A percentile compares a stretch with the other conserved stretches of the same genome.
Evolutionary conservation across 352 stramenopile species (phyloP).

Genomic region (Phytophthora ramorum): DNA sequence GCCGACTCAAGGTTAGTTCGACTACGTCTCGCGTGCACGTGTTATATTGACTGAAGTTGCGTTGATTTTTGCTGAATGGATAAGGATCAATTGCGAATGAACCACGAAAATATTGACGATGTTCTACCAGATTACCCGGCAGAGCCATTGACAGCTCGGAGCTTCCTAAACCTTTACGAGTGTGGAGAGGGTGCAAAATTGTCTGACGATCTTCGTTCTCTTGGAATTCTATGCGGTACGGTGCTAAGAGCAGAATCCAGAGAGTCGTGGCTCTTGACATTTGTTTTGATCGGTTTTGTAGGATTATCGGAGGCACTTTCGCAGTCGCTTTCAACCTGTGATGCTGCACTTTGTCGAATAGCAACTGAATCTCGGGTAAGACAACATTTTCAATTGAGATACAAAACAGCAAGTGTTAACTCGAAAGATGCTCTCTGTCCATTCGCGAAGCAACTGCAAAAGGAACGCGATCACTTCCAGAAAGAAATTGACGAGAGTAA

Average conservation of each 20-base stretch:
- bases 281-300: slow-evolving; percentile 6
- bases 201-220: slow-evolving; percentile 42
- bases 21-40: background rate
- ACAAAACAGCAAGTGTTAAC: background rate
- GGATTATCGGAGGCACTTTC: slow-evolving; percentile 29
- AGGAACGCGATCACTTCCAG: slow-evolving; percentile 42
- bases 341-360: slow-evolving; percentile 34
- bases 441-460: slow-evolving; percentile 40
- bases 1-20: slow-evolving; percentile 48
- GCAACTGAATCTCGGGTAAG: slow-evolving; percentile 32
- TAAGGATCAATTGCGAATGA: slow-evolving; percentile 36
- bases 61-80: background rate
- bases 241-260: background rate
- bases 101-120: slow-evolving; percentile 35
- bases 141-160: slow-evolving; percentile 16
- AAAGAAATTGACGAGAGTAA: slow-evolving; percentile 61
- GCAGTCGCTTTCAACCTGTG: slow-evolving; percentile 29
- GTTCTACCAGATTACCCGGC: slow-evolving; percentile 19
- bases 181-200: slow-evolving; percentile 31
- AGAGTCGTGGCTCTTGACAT: background rate
- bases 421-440: background rate
- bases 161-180: slow-evolving; percentile 46
- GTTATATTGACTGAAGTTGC: slow-evolving; percentile 3
- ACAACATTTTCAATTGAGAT: background rate
- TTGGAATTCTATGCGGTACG: slow-evolving; percentile 57